Conservation (phyloP, 257 asterid species). For the Capsicum chinense region DNA sequence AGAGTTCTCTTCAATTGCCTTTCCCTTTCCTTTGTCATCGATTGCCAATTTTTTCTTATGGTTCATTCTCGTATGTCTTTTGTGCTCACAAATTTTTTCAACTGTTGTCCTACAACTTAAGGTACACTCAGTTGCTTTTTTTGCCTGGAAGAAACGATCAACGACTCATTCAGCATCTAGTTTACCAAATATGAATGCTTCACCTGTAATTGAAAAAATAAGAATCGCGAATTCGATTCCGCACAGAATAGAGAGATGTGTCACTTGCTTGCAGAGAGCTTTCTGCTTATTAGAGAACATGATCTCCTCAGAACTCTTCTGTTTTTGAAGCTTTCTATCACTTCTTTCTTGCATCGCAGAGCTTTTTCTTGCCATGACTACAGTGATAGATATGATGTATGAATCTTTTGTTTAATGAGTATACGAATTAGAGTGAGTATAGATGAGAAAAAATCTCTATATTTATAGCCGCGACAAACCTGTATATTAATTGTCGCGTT, state of each 20-base stretch:
- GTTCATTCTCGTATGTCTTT: neutral
- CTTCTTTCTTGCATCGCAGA: neutral
- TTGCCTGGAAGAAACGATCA: neutral
- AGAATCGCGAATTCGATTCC: neutral
- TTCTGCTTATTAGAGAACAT: neutral
- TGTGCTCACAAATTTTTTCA: neutral
- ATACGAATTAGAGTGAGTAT: neutral
- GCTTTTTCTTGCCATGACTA: neutral
- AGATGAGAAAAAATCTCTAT: neutral
- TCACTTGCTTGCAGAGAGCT: neutral
- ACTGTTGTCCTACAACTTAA: neutral
- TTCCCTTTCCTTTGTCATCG: neutral
- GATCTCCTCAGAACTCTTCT: neutral
- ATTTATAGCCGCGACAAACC: neutral
- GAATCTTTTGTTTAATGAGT: neutral
- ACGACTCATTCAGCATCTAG: neutral
- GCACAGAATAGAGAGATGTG: neutral
- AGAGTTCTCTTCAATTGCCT: neutral
- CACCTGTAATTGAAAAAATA: neutral
- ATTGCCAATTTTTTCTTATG: neutral
- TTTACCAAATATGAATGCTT: neutral
- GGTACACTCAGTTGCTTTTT: neutral
- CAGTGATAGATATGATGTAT: neutral
- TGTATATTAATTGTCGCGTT: neutral
- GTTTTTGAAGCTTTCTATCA: neutral